Percentiles rank a stretch among this genome's conserved stretches.
phyloP scores from a whole-genome alignment of 148 eudicot genomes.

The Spergularia marina region DNA sequence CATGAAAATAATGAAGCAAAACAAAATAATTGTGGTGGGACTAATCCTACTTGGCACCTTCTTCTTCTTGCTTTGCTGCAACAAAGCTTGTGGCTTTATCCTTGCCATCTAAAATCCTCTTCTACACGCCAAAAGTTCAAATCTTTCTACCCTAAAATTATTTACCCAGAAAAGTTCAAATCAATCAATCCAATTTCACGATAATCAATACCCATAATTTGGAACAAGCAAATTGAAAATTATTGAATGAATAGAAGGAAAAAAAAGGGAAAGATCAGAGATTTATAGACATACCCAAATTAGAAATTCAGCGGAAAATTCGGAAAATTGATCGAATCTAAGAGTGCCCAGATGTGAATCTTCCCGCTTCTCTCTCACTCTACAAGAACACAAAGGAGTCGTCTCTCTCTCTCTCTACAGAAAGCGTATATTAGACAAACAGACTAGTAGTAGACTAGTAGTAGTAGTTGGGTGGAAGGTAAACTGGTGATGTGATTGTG shows the following conservation, averaged over 20 bases:
- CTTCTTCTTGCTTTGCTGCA: conserved; percentile 96
- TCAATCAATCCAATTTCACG: no score
- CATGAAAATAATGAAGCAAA: conserved; percentile 47
- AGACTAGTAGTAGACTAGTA: no score
- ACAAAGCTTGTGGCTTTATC: conserved; percentile 90
- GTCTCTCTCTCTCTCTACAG: neutral
- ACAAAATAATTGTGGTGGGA: conserved; percentile 48
- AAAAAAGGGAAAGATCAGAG: neutral
- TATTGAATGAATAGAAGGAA: neutral
- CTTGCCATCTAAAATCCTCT: conserved; percentile 51
- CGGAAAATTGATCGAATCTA: neutral
- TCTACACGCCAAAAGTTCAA: neutral
- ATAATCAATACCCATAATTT: conserved; percentile 5
- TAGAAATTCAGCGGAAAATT: conserved; percentile 4
- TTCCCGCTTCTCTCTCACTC: neutral
- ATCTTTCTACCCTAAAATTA: conserved; percentile 6
- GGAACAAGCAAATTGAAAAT: no score
- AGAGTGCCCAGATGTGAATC: conserved; percentile 18
- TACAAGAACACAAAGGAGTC: neutral
- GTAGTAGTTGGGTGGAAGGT: neutral
- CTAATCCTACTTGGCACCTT: conserved; percentile 76
- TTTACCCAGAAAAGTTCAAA: no score
- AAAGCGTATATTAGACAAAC: no score
- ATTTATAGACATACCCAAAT: conserved; percentile 23
- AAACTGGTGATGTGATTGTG: neutral